phyloP scores from a whole-genome alignment of 345 rosid species.

The Capsella bursapastoris region DNA sequence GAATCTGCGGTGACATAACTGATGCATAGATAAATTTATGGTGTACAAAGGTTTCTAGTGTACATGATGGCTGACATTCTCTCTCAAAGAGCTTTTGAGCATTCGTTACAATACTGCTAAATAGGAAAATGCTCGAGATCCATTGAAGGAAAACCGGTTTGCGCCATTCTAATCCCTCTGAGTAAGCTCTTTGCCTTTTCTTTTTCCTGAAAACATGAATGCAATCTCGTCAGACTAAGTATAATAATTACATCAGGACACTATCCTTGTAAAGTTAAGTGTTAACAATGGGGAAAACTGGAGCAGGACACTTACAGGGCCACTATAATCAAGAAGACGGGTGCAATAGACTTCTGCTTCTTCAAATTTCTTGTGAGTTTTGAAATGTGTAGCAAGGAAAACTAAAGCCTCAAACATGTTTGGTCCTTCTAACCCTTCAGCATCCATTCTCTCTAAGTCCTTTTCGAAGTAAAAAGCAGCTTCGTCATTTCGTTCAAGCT shows the following conservation, averaged over 20 bases:
- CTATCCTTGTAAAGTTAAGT: neutral
- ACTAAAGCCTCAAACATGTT: slow-evolving; percentile 87
- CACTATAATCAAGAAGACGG: slow-evolving; percentile 89
- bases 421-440: slow-evolving; percentile 93
- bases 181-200: slow-evolving; percentile 88
- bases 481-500: slow-evolving; percentile 76
- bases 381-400: slow-evolving; percentile 80
- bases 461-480: slow-evolving; percentile 89
- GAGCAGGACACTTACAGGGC: slow-evolving; percentile 68
- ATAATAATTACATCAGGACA: slow-evolving; percentile 13
- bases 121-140: slow-evolving; percentile 79
- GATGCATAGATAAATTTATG: slow-evolving; percentile 10
- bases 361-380: slow-evolving; percentile 67
- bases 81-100: slow-evolving; percentile 37
- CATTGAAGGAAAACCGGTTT: slow-evolving; percentile 68
- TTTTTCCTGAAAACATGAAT: slow-evolving; percentile 68
- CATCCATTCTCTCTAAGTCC: slow-evolving; percentile 94
- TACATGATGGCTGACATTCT: slow-evolving; percentile 35
- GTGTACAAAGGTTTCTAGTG: slow-evolving; percentile 24
- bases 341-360: slow-evolving; percentile 96
- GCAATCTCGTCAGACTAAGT: slow-evolving; percentile 12
- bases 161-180: slow-evolving; percentile 67
- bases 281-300: slow-evolving; percentile 12
- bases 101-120: slow-evolving; percentile 38
- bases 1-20: slow-evolving; percentile 18